These are phyloP conservation scores for Phytophthora sp. DNA, from an alignment of 352 stramenopile genomes.

Conservation along the genomic window DNA sequence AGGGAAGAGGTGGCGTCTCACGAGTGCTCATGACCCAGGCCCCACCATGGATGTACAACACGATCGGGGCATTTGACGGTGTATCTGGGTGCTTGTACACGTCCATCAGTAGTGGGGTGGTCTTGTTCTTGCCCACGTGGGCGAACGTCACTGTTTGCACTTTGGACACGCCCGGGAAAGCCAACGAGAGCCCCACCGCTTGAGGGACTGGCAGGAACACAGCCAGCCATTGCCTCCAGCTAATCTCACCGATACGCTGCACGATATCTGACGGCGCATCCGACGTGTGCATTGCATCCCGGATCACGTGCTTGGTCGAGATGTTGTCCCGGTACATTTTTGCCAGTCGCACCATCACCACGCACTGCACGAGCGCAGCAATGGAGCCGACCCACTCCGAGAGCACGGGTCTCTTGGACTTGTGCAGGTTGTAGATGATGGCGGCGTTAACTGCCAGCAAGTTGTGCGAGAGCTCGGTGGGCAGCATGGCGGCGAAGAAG, in stretches of 20 bases:
- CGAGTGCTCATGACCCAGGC: slow-evolving; percentile 73
- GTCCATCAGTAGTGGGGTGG: slow-evolving; percentile 71
- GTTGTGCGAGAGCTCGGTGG: slow-evolving; percentile 69
- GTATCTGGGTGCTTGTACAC: slow-evolving; percentile 68
- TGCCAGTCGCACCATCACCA: slow-evolving; percentile 54
- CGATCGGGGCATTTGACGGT: slow-evolving; percentile 62
- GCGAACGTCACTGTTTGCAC: slow-evolving; percentile 65
- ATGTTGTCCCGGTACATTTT: slow-evolving; percentile 58
- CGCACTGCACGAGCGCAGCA: slow-evolving; percentile 48
- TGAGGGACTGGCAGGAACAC: slow-evolving; percentile 69
- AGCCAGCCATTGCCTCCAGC: slow-evolving; percentile 54
- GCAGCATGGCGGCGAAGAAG: slow-evolving; percentile 63
- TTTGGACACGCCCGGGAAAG: slow-evolving; percentile 58
- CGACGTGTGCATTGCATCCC: slow-evolving; percentile 40
- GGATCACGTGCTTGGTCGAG: slow-evolving; percentile 46
- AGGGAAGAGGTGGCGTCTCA: slow-evolving; percentile 46
- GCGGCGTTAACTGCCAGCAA: slow-evolving; percentile 52
- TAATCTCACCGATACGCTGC: slow-evolving; percentile 51
- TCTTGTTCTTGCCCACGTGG: slow-evolving; percentile 67
- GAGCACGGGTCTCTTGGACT: slow-evolving; percentile 45
- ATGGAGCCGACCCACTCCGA: slow-evolving; percentile 54
- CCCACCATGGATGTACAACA: slow-evolving; percentile 84
- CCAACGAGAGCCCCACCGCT: slow-evolving; percentile 48
- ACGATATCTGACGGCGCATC: slow-evolving; percentile 40
- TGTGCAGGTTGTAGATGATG: slow-evolving; percentile 53